Conservation (phyloP, 2,329 filamentous ascomycete genomes). For the Fusarium vanettenii region DNA sequence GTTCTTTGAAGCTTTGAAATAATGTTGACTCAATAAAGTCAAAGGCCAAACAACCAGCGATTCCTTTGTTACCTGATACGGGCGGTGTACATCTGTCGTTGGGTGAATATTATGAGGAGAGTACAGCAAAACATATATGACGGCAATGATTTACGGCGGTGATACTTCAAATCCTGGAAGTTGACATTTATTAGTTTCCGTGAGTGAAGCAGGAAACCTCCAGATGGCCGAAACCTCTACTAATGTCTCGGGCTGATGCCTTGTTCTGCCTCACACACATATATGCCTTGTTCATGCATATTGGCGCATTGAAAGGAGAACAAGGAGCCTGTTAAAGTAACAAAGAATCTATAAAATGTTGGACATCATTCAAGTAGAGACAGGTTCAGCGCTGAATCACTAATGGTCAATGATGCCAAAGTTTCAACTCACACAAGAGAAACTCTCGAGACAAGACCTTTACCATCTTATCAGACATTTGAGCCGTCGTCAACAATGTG, state of each 20-base stretch:
- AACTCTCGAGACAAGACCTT: background rate
- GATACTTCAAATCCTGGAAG: background rate
- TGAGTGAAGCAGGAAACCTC: background rate
- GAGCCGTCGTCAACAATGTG: slow-evolving; percentile 42
- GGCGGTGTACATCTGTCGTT: background rate
- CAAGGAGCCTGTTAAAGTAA: background rate
- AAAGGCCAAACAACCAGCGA: background rate
- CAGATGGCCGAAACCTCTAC: background rate
- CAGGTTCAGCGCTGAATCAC: background rate
- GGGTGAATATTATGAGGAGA: background rate
- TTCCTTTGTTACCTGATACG: background rate
- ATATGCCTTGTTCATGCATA: background rate
- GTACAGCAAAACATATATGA: background rate
- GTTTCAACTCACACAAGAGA: background rate
- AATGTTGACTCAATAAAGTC: background rate
- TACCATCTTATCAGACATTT: background rate
- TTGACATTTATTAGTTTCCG: background rate
- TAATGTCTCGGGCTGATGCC: background rate
- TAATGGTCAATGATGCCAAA: background rate
- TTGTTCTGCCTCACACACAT: background rate
- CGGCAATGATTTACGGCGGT: background rate
- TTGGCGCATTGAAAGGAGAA: background rate
- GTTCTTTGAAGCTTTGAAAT: background rate
- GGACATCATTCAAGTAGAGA: slow-evolving; percentile 10
- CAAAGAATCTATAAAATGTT: background rate